phyloP scores from a whole-genome alignment of 176 grass and related monocot genomes.

The Cocos nucifera region DNA sequence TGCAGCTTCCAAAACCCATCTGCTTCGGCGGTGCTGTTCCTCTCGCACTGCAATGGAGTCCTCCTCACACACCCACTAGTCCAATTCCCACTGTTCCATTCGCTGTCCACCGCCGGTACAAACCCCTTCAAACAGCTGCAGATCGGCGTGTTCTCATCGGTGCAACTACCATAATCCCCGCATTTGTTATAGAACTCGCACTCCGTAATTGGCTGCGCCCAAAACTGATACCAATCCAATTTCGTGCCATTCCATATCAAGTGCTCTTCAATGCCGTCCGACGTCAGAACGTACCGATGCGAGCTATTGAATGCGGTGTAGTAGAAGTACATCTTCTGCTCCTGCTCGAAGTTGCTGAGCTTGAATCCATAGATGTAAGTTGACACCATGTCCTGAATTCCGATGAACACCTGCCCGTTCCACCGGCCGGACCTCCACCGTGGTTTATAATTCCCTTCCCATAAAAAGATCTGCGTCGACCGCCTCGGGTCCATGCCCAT shows the following conservation, averaged over 20 bases:
- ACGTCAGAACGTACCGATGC: slow-evolving; percentile 25
- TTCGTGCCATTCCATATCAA: slow-evolving; percentile 7
- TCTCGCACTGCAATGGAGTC: slow-evolving; percentile 21
- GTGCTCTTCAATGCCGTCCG: slow-evolving; percentile 25
- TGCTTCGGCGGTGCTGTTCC: slow-evolving; percentile 4
- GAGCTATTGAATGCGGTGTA: slow-evolving; percentile 26
- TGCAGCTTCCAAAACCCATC: slow-evolving; percentile 42
- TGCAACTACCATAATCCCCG: slow-evolving; percentile 48
- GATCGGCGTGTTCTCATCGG: slow-evolving; percentile 2
- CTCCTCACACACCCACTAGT: slow-evolving; percentile 51
- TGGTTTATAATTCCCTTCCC: slow-evolving; percentile 8
- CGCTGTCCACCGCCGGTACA: slow-evolving; percentile 22
- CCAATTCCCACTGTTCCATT: slow-evolving; percentile 36
- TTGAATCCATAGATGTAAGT: slow-evolving; percentile 37
- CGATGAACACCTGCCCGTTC: slow-evolving; percentile 38
- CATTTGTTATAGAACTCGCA: slow-evolving; percentile 66
- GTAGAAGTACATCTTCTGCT: slow-evolving; percentile 49
- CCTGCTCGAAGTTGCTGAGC: slow-evolving; percentile 30
- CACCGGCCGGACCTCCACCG: slow-evolving; percentile 43
- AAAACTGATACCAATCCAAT: slow-evolving; percentile 17
- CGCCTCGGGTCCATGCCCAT: slow-evolving; percentile 41
- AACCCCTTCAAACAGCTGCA: slow-evolving; percentile 52
- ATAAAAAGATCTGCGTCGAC: slow-evolving; percentile 65
- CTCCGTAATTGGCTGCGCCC: slow-evolving; percentile 31
- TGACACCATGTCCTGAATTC: slow-evolving; percentile 33